Evolutionary conservation across 2,329 filamentous ascomycete genomes (phyloP), one percentile per base, ranked within the genome.

Genomic region (Thelonectria rubi): DNA sequence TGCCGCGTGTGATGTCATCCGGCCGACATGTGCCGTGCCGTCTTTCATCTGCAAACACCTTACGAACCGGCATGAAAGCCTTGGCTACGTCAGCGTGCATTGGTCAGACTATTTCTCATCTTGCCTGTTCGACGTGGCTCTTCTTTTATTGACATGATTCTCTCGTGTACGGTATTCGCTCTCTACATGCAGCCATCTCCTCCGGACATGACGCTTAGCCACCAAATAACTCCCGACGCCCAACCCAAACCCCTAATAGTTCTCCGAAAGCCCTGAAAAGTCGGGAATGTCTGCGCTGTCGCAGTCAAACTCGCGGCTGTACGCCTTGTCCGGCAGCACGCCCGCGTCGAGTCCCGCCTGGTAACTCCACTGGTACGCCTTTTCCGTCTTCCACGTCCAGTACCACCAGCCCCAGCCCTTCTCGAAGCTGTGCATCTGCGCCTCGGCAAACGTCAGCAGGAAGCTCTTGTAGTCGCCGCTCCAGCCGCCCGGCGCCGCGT

Each of bases 361-460:
- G 81, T 95, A 97, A 75, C 93, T 97, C 95, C 95, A 99, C 79
- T 97, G 93, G 62, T 88, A 83, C 50, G 91, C 89, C 66, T 79
- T 84, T 81, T 98, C 94, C 30, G 94, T 97, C 78, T 93, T 87
- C 94, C 95, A 97, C 34, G 94, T 98, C 95, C 95, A 99, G 79
- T 99, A 99, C 80, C 97, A 97, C 95, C 95, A 99, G 50, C 95
- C 95, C 90, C 91, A 95, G 6, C 92, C 93, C 65, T 90, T 88
- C 77, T 98, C 94, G 73, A 98, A 99, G 61, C 89, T 92, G 70
- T 90, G 84, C 92, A 99, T 99, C 80, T 99, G 95, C 55, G 94
- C 95, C 78, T 97, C 90, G 6, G 95, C 95, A 78, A 98, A 98
- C 78, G 91, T 92, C 66, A 87, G 86, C 65, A 99, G 81, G 78